Percentiles rank a stretch among this genome's conserved stretches.
Conservation (phyloP, 2,329 filamentous ascomycete genomes). For the Pezizomycotina sp. region DNA sequence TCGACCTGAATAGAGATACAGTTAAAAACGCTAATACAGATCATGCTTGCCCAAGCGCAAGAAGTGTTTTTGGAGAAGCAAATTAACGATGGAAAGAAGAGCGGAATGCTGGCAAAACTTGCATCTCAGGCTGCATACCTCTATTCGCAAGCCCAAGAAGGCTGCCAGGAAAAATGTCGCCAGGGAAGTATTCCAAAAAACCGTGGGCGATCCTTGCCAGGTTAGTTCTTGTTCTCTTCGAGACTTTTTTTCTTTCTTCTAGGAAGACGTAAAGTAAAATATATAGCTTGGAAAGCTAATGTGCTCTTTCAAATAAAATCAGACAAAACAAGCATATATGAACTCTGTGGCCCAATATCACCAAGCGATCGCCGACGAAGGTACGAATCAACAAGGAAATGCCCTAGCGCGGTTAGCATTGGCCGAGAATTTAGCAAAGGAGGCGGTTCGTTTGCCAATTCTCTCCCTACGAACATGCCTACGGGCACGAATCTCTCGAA, state of each 20-base stretch:
- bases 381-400: conserved; percentile 69
- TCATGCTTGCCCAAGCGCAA: conserved; percentile 90
- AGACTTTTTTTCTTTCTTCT: neutral
- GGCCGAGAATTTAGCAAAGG: conserved; percentile 61
- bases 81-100: conserved; percentile 79
- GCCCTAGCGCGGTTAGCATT: conserved; percentile 69
- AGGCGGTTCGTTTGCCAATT: conserved; percentile 59
- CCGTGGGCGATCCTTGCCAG: conserved; percentile 73
- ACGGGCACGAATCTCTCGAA: conserved; percentile 67
- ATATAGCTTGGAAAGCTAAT: neutral
- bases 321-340: conserved; percentile 68
- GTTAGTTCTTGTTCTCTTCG: conserved; percentile 32
- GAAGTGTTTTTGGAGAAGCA: conserved; percentile 98
- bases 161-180: conserved; percentile 82
- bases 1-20: conserved; percentile 87
- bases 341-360: conserved; percentile 81
- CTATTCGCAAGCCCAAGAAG: conserved; percentile 75
- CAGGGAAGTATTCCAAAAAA: conserved; percentile 82
- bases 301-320: conserved; percentile 18
- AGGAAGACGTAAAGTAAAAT: too few relatives aligned
- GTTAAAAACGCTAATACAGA: conserved; percentile 83
- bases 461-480: conserved; percentile 64
- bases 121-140: conserved; percentile 79
- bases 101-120: conserved; percentile 77
- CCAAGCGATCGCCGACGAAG: conserved; percentile 78